Evolutionary conservation across 2,329 filamentous ascomycete species (phyloP).

Genomic region (Aureobasidium sp.): DNA sequence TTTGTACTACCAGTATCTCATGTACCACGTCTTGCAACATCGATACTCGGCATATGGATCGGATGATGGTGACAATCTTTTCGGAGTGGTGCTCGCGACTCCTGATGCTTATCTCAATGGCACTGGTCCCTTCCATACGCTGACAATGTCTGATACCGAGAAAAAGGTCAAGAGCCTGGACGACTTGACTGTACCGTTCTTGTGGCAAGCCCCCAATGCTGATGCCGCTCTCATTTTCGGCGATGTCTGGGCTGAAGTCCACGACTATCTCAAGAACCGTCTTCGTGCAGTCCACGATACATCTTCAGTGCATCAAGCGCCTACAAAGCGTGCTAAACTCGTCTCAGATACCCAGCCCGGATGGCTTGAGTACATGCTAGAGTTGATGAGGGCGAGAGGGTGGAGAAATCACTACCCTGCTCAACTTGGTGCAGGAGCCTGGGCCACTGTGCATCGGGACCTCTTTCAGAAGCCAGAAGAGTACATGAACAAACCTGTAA

Average conservation of each 20-base stretch:
- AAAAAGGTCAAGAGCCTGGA: conserved; percentile 18
- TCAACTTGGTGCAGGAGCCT: conserved; percentile 44
- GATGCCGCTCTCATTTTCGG: conserved; percentile 78
- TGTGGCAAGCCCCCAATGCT: conserved; percentile 79
- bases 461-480: conserved; percentile 66
- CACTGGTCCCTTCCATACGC: conserved; percentile 44
- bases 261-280: conserved; percentile 64
- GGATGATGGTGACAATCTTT: conserved; percentile 46
- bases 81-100: conserved; percentile 73
- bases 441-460: conserved; percentile 73
- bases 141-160: conserved; percentile 25
- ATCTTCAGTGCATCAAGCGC: conserved; percentile 14
- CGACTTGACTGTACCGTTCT: conserved; percentile 49
- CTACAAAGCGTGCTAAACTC: conserved; percentile 37
- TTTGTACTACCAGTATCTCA: conserved; percentile 78
- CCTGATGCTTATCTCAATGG: conserved; percentile 58
- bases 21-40: conserved; percentile 69
- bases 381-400: conserved; percentile 65
- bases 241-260: conserved; percentile 78
- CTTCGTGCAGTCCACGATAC: conserved; percentile 33
- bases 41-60: conserved; percentile 53
- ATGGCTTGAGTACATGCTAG: conserved; percentile 71
- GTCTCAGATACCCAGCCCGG: conserved; percentile 63
- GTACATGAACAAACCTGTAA: conserved; percentile 23
- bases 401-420: conserved; percentile 77